Conservation (phyloP, 768 basidiomycete species). For the Candolleomyces aberdarensis region DNA sequence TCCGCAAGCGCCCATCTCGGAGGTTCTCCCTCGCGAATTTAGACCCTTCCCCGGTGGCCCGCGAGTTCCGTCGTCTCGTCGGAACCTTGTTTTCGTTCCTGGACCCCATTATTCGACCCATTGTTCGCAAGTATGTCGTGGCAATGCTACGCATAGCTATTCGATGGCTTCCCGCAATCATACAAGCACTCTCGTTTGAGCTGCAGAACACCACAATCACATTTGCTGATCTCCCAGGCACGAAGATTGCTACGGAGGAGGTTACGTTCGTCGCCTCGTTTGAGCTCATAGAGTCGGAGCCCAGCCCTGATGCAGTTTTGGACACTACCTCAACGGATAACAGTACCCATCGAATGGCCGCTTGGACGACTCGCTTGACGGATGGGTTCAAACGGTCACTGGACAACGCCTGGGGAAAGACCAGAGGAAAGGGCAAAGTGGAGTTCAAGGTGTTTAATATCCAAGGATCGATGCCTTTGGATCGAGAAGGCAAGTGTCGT, state of each 20-base stretch:
- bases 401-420: slow-evolving; percentile 66
- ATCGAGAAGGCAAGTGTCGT: slow-evolving; percentile 27
- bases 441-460: slow-evolving; percentile 47
- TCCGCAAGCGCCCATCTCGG: slow-evolving; percentile 22
- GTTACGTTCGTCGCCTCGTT: slow-evolving; percentile 53
- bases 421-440: slow-evolving; percentile 54
- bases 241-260: slow-evolving; percentile 47
- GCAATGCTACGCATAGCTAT: slow-evolving; percentile 56
- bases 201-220: slow-evolving; percentile 52
- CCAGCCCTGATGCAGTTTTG: slow-evolving; percentile 21
- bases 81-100: slow-evolving; percentile 50
- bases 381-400: slow-evolving; percentile 62
- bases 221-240: slow-evolving; percentile 49
- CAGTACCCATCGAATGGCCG: slow-evolving; percentile 46
- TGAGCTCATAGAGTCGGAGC: slow-evolving; percentile 50
- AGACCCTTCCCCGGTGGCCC: slow-evolving; percentile 42
- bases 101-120: slow-evolving; percentile 62
- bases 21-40: slow-evolving; percentile 47
- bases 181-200: slow-evolving; percentile 67
- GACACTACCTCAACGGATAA: slow-evolving; percentile 18
- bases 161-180: slow-evolving; percentile 63
- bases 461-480: slow-evolving; percentile 36
- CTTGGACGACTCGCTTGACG: slow-evolving; percentile 62
- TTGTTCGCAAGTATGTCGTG: slow-evolving; percentile 54
- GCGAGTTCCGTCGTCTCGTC: slow-evolving; percentile 38